These are phyloP conservation scores for Myxozyma mucilagina DNA, from an alignment of 805 yeast species.

Conservation along the genomic window DNA sequence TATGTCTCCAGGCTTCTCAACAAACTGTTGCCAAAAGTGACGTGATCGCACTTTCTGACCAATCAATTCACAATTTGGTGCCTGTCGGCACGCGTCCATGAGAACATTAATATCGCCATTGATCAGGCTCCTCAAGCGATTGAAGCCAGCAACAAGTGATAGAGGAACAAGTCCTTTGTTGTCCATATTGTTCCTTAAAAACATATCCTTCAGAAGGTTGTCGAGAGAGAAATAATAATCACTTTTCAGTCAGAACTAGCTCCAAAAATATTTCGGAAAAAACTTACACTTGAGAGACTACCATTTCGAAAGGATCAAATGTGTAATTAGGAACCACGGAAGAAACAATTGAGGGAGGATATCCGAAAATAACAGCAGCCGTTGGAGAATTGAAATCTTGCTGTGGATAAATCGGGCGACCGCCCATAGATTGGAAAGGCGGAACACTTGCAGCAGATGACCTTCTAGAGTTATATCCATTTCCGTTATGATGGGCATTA, in stretches of 20 bases:
- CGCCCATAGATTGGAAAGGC: constrained; percentile 21
- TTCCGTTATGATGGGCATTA: constrained; percentile 12
- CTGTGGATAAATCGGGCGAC: constrained; percentile 23
- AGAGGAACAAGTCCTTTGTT: constrained; percentile 71
- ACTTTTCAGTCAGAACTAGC: neutral
- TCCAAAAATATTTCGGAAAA: neutral
- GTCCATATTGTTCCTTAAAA: constrained; percentile 78
- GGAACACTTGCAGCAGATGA: constrained; percentile 22
- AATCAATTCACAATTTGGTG: constrained; percentile 53
- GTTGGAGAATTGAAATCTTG: constrained; percentile 19
- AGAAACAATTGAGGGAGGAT: constrained; percentile 10
- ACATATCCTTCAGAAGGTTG: constrained; percentile 82
- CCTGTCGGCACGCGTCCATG: constrained; percentile 54
- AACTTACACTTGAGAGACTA: constrained; percentile 25
- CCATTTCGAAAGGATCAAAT: constrained; percentile 21
- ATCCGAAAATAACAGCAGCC: constrained; percentile 23
- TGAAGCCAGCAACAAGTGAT: constrained; percentile 62
- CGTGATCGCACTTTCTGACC: constrained; percentile 63
- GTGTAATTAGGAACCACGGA: constrained; percentile 21
- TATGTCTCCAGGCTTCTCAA: constrained; percentile 57
- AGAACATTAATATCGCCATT: constrained; percentile 56
- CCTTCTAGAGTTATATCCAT: constrained; percentile 18
- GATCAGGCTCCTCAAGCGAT: constrained; percentile 69
- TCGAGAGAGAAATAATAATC: constrained; percentile 90
- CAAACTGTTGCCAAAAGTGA: constrained; percentile 64